These are phyloP conservation scores for Parmelia sp. DNA, from an alignment of 495 filamentous ascomycete genomes.

Conservation along the genomic window DNA sequence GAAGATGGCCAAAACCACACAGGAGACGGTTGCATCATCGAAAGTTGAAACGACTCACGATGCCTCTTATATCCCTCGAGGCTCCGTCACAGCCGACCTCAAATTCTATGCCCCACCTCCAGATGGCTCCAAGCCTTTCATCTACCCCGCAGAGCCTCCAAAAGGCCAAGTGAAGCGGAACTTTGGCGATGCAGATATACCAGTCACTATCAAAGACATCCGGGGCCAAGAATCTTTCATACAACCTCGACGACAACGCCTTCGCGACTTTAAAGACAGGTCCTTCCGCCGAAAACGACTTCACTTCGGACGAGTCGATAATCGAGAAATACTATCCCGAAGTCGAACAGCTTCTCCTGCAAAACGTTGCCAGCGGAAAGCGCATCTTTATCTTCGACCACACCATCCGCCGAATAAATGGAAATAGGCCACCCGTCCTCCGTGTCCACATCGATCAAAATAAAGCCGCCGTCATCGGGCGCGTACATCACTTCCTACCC, in stretches of 20 bases:
- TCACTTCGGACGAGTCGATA: constrained; percentile 58
- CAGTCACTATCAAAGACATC: constrained; percentile 58
- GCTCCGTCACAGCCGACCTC: constrained; percentile 56
- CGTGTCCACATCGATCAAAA: constrained; percentile 81
- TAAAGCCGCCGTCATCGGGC: constrained; percentile 54
- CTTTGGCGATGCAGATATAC: constrained; percentile 39
- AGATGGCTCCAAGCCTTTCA: constrained; percentile 58
- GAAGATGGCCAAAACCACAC: too few species aligned
- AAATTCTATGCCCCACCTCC: constrained; percentile 63
- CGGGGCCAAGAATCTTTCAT: constrained; percentile 55
- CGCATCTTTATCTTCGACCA: constrained; percentile 80
- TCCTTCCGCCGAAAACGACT: constrained; percentile 45
- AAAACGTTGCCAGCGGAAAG: constrained; percentile 53
- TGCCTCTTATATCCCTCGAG: constrained; percentile 49
- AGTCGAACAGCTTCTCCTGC: constrained; percentile 58
- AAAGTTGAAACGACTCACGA: too few species aligned
- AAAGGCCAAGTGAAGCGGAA: constrained; percentile 57
- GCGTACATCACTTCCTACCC: constrained; percentile 58
- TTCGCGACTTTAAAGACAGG: constrained; percentile 53
- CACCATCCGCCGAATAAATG: constrained; percentile 66
- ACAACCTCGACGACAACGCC: constrained; percentile 65
- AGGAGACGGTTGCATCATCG: too few species aligned
- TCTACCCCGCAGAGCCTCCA: constrained; percentile 62
- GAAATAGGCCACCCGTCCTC: constrained; percentile 57
- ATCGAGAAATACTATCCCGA: constrained; percentile 74